phyloP scores from a whole-genome alignment of 805 yeast genomes.

The Saccharomycopsis synnaedendra region DNA sequence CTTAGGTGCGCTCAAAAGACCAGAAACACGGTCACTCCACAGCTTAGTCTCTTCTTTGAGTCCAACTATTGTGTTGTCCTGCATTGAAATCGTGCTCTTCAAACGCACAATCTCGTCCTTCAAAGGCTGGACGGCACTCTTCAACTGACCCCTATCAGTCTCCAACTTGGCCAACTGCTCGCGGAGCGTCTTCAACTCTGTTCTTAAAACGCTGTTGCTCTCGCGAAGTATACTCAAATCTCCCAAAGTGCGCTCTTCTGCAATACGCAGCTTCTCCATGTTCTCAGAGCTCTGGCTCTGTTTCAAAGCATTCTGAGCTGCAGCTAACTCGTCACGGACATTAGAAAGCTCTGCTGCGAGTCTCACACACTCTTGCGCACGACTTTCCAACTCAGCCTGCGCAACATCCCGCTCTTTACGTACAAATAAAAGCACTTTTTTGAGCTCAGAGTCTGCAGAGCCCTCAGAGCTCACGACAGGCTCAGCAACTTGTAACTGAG shows the following conservation, averaged over 20 bases:
- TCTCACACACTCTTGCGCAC: constrained; percentile 41
- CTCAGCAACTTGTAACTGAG: constrained; percentile 44
- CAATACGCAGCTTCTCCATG: neutral
- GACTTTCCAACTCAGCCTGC: constrained; percentile 43
- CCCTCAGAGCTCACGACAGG: constrained; percentile 16
- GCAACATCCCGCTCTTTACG: constrained; percentile 69
- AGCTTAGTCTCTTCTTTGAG: constrained; percentile 44
- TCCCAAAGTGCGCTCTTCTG: neutral
- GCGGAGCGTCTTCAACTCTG: constrained; percentile 29
- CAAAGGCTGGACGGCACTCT: constrained; percentile 33
- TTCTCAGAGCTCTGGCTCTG: constrained; percentile 23
- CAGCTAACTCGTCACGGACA: constrained; percentile 38
- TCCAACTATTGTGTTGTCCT: constrained; percentile 36
- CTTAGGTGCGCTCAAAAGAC: constrained; percentile 32
- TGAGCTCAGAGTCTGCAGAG: constrained; percentile 22
- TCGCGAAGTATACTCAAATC: constrained; percentile 56
- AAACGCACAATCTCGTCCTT: constrained; percentile 27
- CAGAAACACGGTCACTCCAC: constrained; percentile 44
- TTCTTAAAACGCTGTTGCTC: constrained; percentile 53
- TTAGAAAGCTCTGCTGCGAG: constrained; percentile 39
- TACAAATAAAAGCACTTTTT: constrained; percentile 47
- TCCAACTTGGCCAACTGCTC: constrained; percentile 30
- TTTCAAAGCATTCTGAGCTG: constrained; percentile 7
- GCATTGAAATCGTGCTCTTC: constrained; percentile 33
- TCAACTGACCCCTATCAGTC: constrained; percentile 23